Conservation (phyloP, 1,139 yeast species). For the Eremothecium sinecaudum region DNA sequence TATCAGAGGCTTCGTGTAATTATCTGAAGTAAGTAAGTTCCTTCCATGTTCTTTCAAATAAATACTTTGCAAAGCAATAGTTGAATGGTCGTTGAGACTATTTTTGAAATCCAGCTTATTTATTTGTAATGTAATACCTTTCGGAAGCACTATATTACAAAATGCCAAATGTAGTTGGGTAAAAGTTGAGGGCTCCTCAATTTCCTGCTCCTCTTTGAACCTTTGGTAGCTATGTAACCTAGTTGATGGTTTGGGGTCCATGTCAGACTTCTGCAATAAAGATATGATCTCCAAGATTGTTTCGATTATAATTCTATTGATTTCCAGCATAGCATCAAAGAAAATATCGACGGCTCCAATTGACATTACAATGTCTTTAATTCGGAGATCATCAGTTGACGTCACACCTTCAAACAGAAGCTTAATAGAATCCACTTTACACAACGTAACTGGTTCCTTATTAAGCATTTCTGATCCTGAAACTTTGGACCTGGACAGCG, state of each 20-base stretch:
- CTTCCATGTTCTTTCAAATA: constrained; percentile 1
- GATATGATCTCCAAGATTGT: constrained; percentile 3
- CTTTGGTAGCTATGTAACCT: constrained; percentile 16
- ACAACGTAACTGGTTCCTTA: constrained; percentile 14
- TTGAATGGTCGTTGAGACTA: neutral
- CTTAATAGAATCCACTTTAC: constrained; percentile 33
- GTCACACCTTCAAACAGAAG: constrained; percentile 46
- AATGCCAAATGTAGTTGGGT: constrained; percentile 10
- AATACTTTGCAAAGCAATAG: constrained; percentile 1
- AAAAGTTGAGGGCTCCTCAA: constrained; percentile 9
- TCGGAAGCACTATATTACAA: constrained; percentile 9
- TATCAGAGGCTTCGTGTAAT: neutral
- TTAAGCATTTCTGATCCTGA: constrained; percentile 8
- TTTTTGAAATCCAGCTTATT: constrained; percentile 10
- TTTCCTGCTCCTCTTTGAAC: constrained; percentile 21
- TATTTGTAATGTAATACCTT: constrained; percentile 8
- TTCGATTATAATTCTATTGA: constrained; percentile 10
- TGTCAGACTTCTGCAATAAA: neutral
- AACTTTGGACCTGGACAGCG: constrained; percentile 18
- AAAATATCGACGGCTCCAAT: constrained; percentile 11
- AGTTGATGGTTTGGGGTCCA: neutral
- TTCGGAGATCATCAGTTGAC: constrained; percentile 37
- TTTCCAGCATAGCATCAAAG: constrained; percentile 10
- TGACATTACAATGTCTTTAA: constrained; percentile 14
- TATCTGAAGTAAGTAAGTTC: neutral